Conservation (phyloP, 768 basidiomycete genomes). For the Ramaria sp. region DNA sequence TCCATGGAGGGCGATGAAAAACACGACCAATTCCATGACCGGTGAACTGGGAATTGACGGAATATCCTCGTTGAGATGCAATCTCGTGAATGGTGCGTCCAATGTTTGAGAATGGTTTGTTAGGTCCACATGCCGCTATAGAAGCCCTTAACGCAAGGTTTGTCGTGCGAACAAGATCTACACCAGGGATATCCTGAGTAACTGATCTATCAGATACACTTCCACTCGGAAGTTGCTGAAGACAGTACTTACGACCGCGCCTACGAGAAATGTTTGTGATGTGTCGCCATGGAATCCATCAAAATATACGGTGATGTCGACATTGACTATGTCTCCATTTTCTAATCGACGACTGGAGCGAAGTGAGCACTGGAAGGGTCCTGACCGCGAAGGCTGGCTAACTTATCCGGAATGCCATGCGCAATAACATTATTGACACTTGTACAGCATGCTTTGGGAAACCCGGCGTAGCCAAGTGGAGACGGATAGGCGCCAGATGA, state of each 20-base stretch:
- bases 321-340: conserved; percentile 78
- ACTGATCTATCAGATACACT: neutral
- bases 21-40: conserved; percentile 81
- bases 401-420: conserved; percentile 92
- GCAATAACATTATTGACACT: conserved; percentile 82
- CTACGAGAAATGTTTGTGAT: conserved; percentile 73
- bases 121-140: conserved; percentile 68
- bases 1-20: conserved; percentile 80
- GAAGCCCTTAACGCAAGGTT: conserved; percentile 56
- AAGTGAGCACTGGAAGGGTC: neutral
- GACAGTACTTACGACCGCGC: conserved; percentile 48
- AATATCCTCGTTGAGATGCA: conserved; percentile 33
- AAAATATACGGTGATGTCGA: conserved; percentile 81
- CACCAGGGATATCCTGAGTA: conserved; percentile 56
- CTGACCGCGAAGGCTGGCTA: conserved; percentile 15
- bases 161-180: conserved; percentile 52
- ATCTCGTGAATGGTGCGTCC: conserved; percentile 58
- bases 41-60: conserved; percentile 59
- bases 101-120: conserved; percentile 55
- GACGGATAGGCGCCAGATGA: conserved; percentile 74
- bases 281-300: conserved; percentile 87
- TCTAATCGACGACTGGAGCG: conserved; percentile 58
- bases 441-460: conserved; percentile 72
- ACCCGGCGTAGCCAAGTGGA: conserved; percentile 65
- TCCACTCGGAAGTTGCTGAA: neutral